Evolutionary conservation across 1,284 basidiomycete species (phyloP).

Genomic region (Boletus semigastroideus): DNA sequence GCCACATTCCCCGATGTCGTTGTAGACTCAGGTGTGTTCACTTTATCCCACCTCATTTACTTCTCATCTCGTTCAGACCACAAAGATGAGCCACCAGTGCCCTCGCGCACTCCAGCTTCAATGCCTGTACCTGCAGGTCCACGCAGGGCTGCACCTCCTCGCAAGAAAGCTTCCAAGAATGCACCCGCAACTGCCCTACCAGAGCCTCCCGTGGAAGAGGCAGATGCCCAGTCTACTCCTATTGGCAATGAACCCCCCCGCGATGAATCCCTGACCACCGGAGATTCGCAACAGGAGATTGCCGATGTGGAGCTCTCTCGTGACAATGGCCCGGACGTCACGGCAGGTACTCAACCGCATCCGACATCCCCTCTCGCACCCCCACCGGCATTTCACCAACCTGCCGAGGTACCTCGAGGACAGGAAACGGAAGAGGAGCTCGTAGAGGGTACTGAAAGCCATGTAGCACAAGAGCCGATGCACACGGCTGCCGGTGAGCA

Average conservation of each 20-base stretch:
- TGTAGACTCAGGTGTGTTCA: constrained; percentile 17
- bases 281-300: constrained; percentile 12
- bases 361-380: not conserved
- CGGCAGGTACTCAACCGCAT: not conserved
- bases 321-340: not conserved
- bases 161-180: constrained; percentile 57
- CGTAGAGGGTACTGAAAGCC: constrained; percentile 6
- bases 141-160: constrained; percentile 65
- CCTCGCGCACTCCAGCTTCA: constrained; percentile 41
- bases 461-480: constrained; percentile 3
- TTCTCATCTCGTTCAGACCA: constrained; percentile 14
- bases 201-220: constrained; percentile 26
- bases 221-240: constrained; percentile 5
- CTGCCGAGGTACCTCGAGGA: constrained; percentile 9
- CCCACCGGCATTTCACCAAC: constrained; percentile 3
- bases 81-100: constrained; percentile 25
- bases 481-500: constrained; percentile 14
- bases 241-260: constrained; percentile 1
- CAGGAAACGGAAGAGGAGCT: constrained; percentile 20
- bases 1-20: constrained; percentile 1
- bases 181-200: constrained; percentile 29
- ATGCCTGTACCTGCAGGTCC: constrained; percentile 78
- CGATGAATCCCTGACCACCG: not conserved
- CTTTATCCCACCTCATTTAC: not conserved
- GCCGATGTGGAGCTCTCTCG: constrained; percentile 5